Conservation (phyloP, 2,329 filamentous ascomycete species). For the Stachybotrys elegans region DNA sequence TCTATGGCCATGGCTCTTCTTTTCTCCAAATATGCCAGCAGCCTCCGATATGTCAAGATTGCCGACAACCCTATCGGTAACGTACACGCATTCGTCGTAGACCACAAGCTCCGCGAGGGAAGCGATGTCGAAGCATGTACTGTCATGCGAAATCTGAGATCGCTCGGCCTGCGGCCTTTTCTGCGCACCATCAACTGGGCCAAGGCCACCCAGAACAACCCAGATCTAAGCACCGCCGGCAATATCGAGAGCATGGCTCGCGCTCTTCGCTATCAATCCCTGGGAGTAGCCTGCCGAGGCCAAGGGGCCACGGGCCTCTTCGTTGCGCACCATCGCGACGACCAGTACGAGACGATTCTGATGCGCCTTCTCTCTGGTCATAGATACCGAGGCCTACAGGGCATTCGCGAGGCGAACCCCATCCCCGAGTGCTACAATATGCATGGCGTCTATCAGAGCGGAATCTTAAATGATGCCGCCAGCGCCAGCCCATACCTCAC, state of each 20-base stretch:
- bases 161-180: slow-evolving; percentile 27
- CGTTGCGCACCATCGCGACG: slow-evolving; percentile 82
- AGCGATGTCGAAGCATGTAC: slow-evolving; percentile 46
- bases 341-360: slow-evolving; percentile 85
- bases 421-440: slow-evolving; percentile 84
- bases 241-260: slow-evolving; percentile 78
- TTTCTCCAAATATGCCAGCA: slow-evolving; percentile 44
- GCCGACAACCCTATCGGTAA: slow-evolving; percentile 37
- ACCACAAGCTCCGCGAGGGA: slow-evolving; percentile 51
- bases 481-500: slow-evolving; percentile 29
- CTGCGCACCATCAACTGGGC: slow-evolving; percentile 42
- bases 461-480: slow-evolving; percentile 44
- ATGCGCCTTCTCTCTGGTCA: slow-evolving; percentile 70
- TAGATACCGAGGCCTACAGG: slow-evolving; percentile 63
- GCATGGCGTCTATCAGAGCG: slow-evolving; percentile 65
- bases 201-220: slow-evolving; percentile 19
- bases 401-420: slow-evolving; percentile 58
- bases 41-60: slow-evolving; percentile 29
- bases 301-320: slow-evolving; percentile 56
- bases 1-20: slow-evolving; percentile 93
- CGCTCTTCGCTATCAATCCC: slow-evolving; percentile 62
- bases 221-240: slow-evolving; percentile 33
- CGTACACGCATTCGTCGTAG: slow-evolving; percentile 46
- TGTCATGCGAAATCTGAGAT: slow-evolving; percentile 35
- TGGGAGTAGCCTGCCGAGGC: slow-evolving; percentile 57